A percentile compares a stretch with the other conserved stretches of the same genome.
phyloP scores from a whole-genome alignment of 352 stramenopile genomes.

The Pythium aristosporum region DNA sequence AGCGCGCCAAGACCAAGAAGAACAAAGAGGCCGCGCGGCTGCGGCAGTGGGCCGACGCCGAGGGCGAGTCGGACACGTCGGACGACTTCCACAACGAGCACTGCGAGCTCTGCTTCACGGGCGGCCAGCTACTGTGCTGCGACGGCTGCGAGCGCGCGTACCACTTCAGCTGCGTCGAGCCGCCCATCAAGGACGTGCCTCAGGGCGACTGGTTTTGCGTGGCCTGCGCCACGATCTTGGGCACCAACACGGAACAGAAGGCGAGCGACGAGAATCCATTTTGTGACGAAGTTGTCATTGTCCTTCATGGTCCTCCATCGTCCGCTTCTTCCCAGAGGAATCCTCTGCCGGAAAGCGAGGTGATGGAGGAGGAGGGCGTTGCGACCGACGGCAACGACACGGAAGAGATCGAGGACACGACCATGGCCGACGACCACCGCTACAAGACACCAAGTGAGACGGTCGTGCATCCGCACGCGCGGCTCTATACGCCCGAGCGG shows the following conservation, averaged over 20 bases:
- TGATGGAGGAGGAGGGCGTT: constrained; percentile 18
- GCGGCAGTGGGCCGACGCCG: constrained; percentile 40
- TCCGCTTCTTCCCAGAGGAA: not conserved
- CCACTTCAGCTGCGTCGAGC: constrained; percentile 69
- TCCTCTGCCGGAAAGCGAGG: not conserved
- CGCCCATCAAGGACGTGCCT: constrained; percentile 53
- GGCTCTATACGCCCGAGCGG: constrained; percentile 21
- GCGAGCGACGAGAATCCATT: constrained; percentile 32
- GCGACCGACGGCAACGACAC: constrained; percentile 25
- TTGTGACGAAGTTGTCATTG: constrained; percentile 24
- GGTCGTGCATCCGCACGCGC: constrained; percentile 5
- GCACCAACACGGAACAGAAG: constrained; percentile 12
- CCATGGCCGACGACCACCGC: constrained; percentile 13
- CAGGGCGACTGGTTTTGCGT: constrained; percentile 64
- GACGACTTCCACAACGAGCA: constrained; percentile 58
- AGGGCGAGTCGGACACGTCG: constrained; percentile 33
- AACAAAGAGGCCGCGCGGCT: constrained; percentile 46
- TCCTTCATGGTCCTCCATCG: constrained; percentile 3
- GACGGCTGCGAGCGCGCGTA: constrained; percentile 70
- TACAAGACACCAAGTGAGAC: not conserved
- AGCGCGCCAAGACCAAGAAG: constrained; percentile 36
- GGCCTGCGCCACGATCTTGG: constrained; percentile 35
- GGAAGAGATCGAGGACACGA: constrained; percentile 23
- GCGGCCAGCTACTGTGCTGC: constrained; percentile 62
- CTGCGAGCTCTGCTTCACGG: constrained; percentile 68